These are phyloP conservation scores for Phascolomyces articulosus DNA, from an alignment of 371 early-diverging fungal genomes.

Conservation along the genomic window DNA sequence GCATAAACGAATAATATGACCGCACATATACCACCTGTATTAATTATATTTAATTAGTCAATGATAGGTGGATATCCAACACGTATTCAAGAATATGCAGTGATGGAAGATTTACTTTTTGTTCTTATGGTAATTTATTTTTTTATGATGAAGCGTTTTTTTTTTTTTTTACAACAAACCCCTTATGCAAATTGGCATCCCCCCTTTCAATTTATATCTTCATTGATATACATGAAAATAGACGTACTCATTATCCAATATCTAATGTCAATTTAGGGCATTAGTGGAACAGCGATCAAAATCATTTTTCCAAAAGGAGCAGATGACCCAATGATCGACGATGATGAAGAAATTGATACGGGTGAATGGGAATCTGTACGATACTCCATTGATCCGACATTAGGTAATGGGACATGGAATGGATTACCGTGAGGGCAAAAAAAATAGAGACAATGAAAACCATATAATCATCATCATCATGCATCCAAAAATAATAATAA, in stretches of 20 bases:
- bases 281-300: slow-evolving; percentile 79
- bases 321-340: slow-evolving; percentile 34
- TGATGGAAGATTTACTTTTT: slow-evolving; percentile 88
- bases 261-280: slow-evolving; percentile 58
- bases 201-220: too few species aligned
- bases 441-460: too few species aligned
- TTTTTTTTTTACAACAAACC: too few species aligned
- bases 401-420: too few species aligned
- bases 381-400: slow-evolving; percentile 51
- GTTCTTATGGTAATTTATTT: slow-evolving; percentile 72
- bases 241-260: background rate
- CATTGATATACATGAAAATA: too few species aligned
- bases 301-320: slow-evolving; percentile 33
- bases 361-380: slow-evolving; percentile 33
- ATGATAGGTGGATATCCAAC: slow-evolving; percentile 15
- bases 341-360: slow-evolving; percentile 17
- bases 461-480: too few species aligned
- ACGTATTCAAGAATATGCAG: slow-evolving; percentile 76
- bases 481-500: background rate
- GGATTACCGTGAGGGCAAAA: too few species aligned
- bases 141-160: too few species aligned
- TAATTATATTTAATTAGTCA: slow-evolving; percentile 6
- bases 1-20: too few species aligned
- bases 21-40: background rate
- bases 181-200: too few species aligned